A percentile compares a stretch with the other conserved stretches of the same genome.
Evolutionary conservation across 2,329 filamentous ascomycete genomes (phyloP).

Genomic region (Fusarium beomiforme): DNA sequence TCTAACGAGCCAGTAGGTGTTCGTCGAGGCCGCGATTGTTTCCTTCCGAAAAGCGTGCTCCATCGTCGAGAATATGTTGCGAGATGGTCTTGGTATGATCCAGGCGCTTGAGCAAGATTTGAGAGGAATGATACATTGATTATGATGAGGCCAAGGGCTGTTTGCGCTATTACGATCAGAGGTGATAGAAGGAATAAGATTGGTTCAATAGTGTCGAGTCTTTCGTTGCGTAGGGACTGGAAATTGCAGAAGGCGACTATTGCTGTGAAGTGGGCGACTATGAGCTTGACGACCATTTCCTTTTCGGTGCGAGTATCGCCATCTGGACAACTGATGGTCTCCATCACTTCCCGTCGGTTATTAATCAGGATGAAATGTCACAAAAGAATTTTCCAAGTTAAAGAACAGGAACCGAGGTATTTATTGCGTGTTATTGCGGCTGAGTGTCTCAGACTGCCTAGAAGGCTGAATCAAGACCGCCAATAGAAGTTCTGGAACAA

Average conservation of each 20-base stretch:
- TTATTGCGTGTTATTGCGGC: background rate
- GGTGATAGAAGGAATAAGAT: constrained; percentile 10
- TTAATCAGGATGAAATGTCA: rapidly evolving
- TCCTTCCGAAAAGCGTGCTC: constrained; percentile 5
- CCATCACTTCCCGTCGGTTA: background rate
- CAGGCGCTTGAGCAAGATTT: background rate
- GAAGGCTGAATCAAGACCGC: background rate
- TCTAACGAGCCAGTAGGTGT: background rate
- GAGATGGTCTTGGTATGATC: background rate
- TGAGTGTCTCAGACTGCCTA: background rate
- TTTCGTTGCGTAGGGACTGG: constrained; percentile 10
- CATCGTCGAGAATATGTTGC: background rate
- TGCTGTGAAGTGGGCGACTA: constrained; percentile 16
- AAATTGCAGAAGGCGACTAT: constrained; percentile 15
- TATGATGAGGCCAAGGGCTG: background rate
- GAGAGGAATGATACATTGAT: background rate
- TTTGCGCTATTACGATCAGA: background rate
- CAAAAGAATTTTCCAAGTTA: too few relatives aligned
- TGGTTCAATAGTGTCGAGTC: constrained; percentile 15
- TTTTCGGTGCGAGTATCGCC: background rate
- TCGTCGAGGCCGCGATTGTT: rapidly evolving
- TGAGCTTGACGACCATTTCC: constrained; percentile 20
- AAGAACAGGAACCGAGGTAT: background rate
- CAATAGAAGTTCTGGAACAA: background rate
- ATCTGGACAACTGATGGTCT: background rate